phyloP scores from a whole-genome alignment of 2,329 filamentous ascomycete species.

The Calonectria pteridis region DNA sequence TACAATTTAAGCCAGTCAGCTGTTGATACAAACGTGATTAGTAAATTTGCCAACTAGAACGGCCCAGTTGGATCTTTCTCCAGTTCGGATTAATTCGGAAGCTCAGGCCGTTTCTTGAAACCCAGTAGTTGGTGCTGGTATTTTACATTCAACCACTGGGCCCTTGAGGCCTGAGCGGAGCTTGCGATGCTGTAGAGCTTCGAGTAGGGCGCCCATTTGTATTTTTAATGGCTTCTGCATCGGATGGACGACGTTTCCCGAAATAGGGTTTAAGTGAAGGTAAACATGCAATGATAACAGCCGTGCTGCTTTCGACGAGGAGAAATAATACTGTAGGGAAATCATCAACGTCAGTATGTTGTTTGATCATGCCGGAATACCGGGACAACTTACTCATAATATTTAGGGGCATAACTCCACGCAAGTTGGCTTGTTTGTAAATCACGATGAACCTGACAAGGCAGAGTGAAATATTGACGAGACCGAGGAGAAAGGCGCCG shows the following conservation, averaged over 20 bases:
- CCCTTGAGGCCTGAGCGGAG: neutral
- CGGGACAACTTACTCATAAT: neutral
- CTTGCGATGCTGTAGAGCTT: neutral
- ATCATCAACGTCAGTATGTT: neutral
- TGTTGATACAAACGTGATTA: neutral
- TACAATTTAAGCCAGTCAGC: neutral
- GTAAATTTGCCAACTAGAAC: neutral
- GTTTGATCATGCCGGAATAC: no score
- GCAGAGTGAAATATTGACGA: neutral
- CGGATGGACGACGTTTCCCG: neutral
- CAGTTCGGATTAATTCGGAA: neutral
- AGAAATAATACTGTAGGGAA: neutral
- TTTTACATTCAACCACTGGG: neutral
- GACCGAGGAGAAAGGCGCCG: neutral
- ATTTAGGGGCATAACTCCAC: neutral
- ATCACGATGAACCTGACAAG: slow-evolving; percentile 3
- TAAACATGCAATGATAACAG: neutral
- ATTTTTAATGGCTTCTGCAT: neutral
- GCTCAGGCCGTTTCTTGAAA: neutral
- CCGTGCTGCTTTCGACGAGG: neutral
- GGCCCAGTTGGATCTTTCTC: neutral
- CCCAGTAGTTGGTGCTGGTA: neutral
- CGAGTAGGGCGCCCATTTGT: neutral
- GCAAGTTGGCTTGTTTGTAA: neutral
- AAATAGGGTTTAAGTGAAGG: neutral